Percentiles rank a stretch among this genome's conserved stretches.
Evolutionary conservation across 176 grass and related monocot genomes (phyloP).

Genomic region (Coix lacrymajobi): DNA sequence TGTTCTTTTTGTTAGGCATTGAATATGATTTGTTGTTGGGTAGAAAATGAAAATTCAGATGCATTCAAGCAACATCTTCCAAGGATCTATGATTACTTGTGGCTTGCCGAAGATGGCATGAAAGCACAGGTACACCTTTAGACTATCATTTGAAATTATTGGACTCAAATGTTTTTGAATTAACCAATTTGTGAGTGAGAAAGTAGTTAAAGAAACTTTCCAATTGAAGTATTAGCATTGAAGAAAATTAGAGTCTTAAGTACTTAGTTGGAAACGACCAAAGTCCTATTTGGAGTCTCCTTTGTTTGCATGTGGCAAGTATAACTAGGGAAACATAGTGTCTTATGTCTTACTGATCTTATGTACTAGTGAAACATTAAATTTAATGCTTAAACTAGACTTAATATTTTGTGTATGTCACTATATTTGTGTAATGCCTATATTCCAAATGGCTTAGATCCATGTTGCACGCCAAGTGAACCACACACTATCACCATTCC

Average conservation of each 20-base stretch:
- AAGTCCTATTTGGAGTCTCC: not conserved
- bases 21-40: not conserved
- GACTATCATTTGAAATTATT: not conserved
- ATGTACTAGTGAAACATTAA: not conserved
- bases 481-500: too few relatives aligned
- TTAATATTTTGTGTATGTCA: too few relatives aligned
- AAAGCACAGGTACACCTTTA: not conserved
- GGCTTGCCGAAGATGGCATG: not conserved
- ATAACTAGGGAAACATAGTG: not conserved
- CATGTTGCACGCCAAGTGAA: too few relatives aligned
- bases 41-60: not conserved
- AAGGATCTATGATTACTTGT: not conserved
- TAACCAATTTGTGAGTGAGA: not conserved
- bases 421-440: too few relatives aligned
- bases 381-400: too few relatives aligned
- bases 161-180: not conserved
- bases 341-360: not conserved
- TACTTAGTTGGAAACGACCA: not conserved
- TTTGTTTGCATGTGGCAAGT: not conserved
- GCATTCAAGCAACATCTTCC: not conserved
- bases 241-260: not conserved
- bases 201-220: not conserved
- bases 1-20: not conserved
- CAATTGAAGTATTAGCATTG: not conserved
- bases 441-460: too few relatives aligned